Base-by-base conservation (phyloP, 169 alveolate genomes). In the Plasmodium coatneyi region DNA sequence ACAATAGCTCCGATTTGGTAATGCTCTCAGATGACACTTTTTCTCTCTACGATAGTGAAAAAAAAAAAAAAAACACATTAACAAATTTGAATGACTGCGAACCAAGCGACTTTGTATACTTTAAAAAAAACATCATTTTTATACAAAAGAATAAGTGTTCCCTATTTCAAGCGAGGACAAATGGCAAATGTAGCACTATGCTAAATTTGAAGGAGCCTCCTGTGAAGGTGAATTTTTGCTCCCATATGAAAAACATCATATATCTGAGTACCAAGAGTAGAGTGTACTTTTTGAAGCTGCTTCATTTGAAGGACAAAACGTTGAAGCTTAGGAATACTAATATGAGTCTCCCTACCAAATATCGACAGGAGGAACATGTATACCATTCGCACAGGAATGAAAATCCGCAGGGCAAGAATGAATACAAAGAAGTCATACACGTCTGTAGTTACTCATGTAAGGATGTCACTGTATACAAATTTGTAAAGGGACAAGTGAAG, bases 51-150 rank as follows among this genome's bases (percentile, higher is more conserved):
- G 82, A 89, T 56, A 30, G 32, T 56, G 94, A 79, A 43, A 89
- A 78, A 19, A 89, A 89, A 28, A 72, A 89, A 66, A 89, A 80
- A 71, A 41, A 46, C 9, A 41, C 54, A 4, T 79, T 89, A 79
- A 66, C 66, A 43, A 60, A 78, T 79, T 89, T 89, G 34, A 89
- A 70, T 32, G 79, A 80, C 39, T 78, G 83, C 2, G 90, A 89
- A 36, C 87, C 90, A 22, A 43, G 19, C 22, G 94, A 89, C 79
- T 89, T 89, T 89, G 72, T 89, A 89, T 89, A 79, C 80, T 89
- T 79, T 60, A 89, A 89, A 43, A 70, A 80, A 80, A 34, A 89
- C 30, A 56, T 89, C 14, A 89, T 89, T 3, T 89, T 79, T 89
- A 80, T 89, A 79, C 71, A 89, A 66, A 49, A 89, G 49, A 32